Evolutionary conservation across 108 stramenopile genomes (phyloP), one percentile per base, ranked within the genome.

Genomic region (Skeletonema potamos): DNA sequence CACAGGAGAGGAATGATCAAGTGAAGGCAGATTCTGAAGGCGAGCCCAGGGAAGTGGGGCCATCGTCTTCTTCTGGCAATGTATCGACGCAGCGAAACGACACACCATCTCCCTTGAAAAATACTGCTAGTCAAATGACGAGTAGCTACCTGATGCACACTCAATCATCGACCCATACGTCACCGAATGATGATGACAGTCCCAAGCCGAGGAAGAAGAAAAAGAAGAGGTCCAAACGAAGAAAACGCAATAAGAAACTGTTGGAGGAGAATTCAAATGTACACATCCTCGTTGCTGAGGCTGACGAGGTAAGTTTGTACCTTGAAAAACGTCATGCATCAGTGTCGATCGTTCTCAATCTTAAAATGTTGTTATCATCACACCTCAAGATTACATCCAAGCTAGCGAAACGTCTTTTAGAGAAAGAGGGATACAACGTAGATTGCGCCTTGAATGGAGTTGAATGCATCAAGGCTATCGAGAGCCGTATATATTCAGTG

Each of bases 371-470:
- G 46, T 46, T 6, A 7, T 54, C 17, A 27, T 11, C 22, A 1
- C 43, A 44, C 62, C 0, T 22, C 8, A 4, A 83, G 76, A 58
- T 68, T 11, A 79, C 76, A 54, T 46, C 58, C 39, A 79, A 66
- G 54, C 33, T 71, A 41, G 82, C 82, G 65, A 74, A 79, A 58
- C 68, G 64, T 28, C 57, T 79, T 11, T 56, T 83, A 27, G 82
- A 79, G 76, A 70, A 79, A 64, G 51, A 79, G 59, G 82, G 82
- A 29, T 83, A 76, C 69, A 80, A 65, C n/a, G 78, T 83, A 17
- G 74, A 80, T 30, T 75, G 70, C 59, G 73, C 74, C 17, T 30
- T 46, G 27, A 83, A 66, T 58, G 74, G 74, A 29, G 55, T n/a
- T 1, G 82, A 83, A 32, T 79, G 78, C 48, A 48, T 79, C 30